Evolutionary conservation across 257 asterid genomes (phyloP).

Genomic region (Solanum bulbocastanum): DNA sequence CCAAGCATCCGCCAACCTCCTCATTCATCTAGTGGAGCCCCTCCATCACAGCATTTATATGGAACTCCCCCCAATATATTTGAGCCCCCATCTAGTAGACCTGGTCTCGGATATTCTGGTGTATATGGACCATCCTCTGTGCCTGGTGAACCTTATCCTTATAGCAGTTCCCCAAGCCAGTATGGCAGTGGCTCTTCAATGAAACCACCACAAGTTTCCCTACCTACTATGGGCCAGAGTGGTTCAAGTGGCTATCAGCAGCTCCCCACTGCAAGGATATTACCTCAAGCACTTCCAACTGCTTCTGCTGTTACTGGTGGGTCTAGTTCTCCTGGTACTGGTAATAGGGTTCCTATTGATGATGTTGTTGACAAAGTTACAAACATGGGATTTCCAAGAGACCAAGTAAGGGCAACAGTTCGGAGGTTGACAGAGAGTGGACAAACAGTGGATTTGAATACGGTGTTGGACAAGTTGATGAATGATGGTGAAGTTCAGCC

Average conservation of each 20-base stretch:
- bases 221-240: slow-evolving; percentile 38
- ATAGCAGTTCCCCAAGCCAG: slow-evolving; percentile 42
- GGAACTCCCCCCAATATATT: slow-evolving; percentile 42
- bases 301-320: slow-evolving; percentile 61
- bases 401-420: slow-evolving; percentile 76
- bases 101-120: slow-evolving; percentile 61
- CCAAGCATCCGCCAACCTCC: slow-evolving; percentile 37
- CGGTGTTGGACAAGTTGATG: slow-evolving; percentile 94
- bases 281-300: slow-evolving; percentile 86
- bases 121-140: slow-evolving; percentile 47
- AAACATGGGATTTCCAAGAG: slow-evolving; percentile 87
- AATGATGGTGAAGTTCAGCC: slow-evolving; percentile 67
- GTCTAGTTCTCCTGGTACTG: slow-evolving; percentile 39
- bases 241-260: slow-evolving; percentile 68
- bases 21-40: slow-evolving; percentile 35
- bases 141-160: slow-evolving; percentile 56
- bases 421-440: slow-evolving; percentile 83
- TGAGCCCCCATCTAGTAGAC: slow-evolving; percentile 59
- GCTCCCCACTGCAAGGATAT: slow-evolving; percentile 77
- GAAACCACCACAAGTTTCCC: slow-evolving; percentile 42
- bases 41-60: slow-evolving; percentile 56
- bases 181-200: slow-evolving; percentile 48
- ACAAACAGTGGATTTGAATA: slow-evolving; percentile 83
- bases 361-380: slow-evolving; percentile 96
- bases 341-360: slow-evolving; percentile 74